Base-by-base conservation (phyloP, 345 rosid species). In the Eutrema heterophyllum region DNA sequence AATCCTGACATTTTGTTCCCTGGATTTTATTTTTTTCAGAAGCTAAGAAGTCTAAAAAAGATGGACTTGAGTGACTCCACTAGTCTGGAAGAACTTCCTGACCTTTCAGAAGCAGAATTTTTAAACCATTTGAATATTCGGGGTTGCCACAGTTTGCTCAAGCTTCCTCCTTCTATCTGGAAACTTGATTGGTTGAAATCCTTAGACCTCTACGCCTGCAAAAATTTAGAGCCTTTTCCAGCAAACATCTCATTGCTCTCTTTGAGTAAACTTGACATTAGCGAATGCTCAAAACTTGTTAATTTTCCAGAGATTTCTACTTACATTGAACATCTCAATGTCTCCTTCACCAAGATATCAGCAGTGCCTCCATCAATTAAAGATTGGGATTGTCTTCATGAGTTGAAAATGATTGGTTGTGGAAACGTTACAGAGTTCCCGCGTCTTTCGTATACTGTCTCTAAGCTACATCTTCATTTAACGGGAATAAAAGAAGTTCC, bases 231-330 rank as follows among this genome's bases (percentile, higher is more conserved):
- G 40, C 50, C 33, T 15, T 10, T 70, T 29, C 74, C 74, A 3
- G 52, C 6, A 16, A 54, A 44, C n/a, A 11, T 21, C 21, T 3
- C 46, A 3, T 15, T 45, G n/a, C 1, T 18, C 1, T 75, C 18
- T 16, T 29, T 50, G 26, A 66, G 40, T 39, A 29, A 30, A 64
- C 56, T 52, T 50, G 29, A 21, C 66, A 61, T 38, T 5, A 33
- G 7, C 12, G 1, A 45, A 0, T 82, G 85, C 71, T 4, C 14
- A 38, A 51, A 10, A 7, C 3, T 60, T 11, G 3, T 0, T 14
- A 40, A 6, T 15, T 70, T 73, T 33, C 78, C 78, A 30, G 70
- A 68, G 48, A 62, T 78, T 13, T 36, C 68, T 18, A 14, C 32
- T 0, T 24, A 43, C 16, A 64, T 80, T 33, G 0, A 55, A 14